phyloP scores from a whole-genome alignment of 495 filamentous ascomycete genomes.

The Penicillium dipodomyicola region DNA sequence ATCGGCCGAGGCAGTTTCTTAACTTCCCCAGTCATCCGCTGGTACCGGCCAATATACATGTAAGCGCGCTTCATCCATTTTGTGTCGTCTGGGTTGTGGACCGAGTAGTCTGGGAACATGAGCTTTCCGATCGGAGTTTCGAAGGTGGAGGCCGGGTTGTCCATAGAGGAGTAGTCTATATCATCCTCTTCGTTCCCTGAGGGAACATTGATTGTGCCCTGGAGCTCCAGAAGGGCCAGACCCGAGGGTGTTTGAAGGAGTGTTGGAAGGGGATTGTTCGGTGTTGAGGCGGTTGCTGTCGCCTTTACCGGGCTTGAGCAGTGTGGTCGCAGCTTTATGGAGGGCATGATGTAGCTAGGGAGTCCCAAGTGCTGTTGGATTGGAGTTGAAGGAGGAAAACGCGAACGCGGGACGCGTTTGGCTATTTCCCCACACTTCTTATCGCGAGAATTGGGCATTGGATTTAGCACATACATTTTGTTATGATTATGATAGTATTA shows the following conservation, averaged over 20 bases:
- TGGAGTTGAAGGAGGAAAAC: constrained; percentile 5
- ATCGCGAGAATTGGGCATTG: neutral
- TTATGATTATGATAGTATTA: too few species aligned
- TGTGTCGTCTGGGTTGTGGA: constrained; percentile 47
- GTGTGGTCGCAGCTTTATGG: constrained; percentile 38
- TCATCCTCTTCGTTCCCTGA: constrained; percentile 22
- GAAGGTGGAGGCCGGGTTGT: constrained; percentile 20
- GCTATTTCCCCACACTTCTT: constrained; percentile 5
- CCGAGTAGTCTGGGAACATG: constrained; percentile 72
- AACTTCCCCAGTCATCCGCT: constrained; percentile 85
- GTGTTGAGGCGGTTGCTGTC: constrained; percentile 9
- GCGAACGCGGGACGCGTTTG: constrained; percentile 3
- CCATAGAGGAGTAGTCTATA: constrained; percentile 4
- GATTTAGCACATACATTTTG: neutral
- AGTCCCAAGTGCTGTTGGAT: neutral
- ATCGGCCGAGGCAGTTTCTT: constrained; percentile 78
- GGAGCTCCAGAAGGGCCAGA: constrained; percentile 81
- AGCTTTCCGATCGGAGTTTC: constrained; percentile 67
- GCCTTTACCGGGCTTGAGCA: constrained; percentile 2
- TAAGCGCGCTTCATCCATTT: constrained; percentile 88
- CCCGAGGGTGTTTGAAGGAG: constrained; percentile 79
- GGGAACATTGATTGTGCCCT: constrained; percentile 76
- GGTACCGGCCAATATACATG: constrained; percentile 84
- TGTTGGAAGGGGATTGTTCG: constrained; percentile 66
- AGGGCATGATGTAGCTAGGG: constrained; percentile 36